Base-by-base conservation (phyloP, 2,329 filamentous ascomycete species). In the Cladophialophora chaetospira region DNA sequence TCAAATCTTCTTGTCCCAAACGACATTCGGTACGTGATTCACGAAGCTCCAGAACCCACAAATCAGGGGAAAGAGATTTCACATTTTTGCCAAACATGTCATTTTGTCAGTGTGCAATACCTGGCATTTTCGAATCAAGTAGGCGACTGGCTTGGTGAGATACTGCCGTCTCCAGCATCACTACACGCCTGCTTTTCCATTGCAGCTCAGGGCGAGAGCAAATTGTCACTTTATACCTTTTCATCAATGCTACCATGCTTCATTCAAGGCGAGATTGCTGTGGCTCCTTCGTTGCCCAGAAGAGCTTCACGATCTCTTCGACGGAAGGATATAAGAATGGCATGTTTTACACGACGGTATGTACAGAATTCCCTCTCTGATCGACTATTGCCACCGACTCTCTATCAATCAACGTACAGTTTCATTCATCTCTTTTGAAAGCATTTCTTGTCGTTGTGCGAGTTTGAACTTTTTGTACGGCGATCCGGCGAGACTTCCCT, bases 201-300 rank as follows among this genome's bases (percentile, higher is more conserved):
- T n/a, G 42, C 51, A 36, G 28, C n/a, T n/a, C 23, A 35, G 29
- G 23, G n/a, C 23, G 21, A 48, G 28, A n/a, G n/a, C n/a, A n/a
- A n/a, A n/a, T n/a, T n/a, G n/a, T n/a, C n/a, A n/a, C n/a, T n/a
- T n/a, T 47, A 31, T 25, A 38, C 44, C 17, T 3, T 17, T 28
- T 21, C 40, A 15, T n/a, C 43, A 28, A 48, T 25, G 25, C 33
- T 48, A 40, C 44, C 43, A 49, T 29, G 31, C 35, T 44, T 35
- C 26, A 25, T 8, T n/a, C 36, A 11, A 45, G 35, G 45, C 28
- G n/a, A 49, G 25, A 46, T 29, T 33, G 21, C 47, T 5, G 23
- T 23, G 13, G 23, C 26, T n/a, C 9, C 15, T 19, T 28, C 15
- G 3, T 2, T 1, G 4, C 42, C 9, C 8, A 13, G 17, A 15